Evolutionary conservation across 2,329 filamentous ascomycete genomes (phyloP).

Genomic region (Trichoderma sp.): DNA sequence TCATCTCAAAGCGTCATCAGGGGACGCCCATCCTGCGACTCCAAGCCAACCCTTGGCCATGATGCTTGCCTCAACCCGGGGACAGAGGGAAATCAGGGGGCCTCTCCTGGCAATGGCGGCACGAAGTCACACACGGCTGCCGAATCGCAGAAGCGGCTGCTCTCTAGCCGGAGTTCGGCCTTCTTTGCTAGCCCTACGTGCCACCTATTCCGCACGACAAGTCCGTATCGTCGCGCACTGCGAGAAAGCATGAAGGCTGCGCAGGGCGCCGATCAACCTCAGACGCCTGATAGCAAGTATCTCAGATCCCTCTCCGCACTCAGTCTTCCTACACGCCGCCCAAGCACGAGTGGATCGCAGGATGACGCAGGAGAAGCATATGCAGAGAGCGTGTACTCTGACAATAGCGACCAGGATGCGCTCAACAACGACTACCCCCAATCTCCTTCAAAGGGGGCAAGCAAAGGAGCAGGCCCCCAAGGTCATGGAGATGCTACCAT

Average conservation of each 20-base stretch:
- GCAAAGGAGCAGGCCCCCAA: too few relatives aligned
- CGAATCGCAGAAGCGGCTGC: constrained; percentile 33
- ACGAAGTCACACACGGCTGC: constrained; percentile 26
- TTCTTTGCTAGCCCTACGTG: constrained; percentile 56
- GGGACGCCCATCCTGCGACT: neutral
- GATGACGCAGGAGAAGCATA: constrained; percentile 43
- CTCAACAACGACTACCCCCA: neutral
- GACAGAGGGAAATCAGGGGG: constrained; percentile 27
- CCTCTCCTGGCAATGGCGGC: constrained; percentile 26
- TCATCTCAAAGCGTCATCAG: constrained; percentile 1
- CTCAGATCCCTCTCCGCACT: constrained; percentile 46
- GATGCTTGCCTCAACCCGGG: constrained; percentile 27
- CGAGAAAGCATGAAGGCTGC: constrained; percentile 49
- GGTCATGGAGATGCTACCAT: constrained; percentile 29
- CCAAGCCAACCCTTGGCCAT: constrained; percentile 2
- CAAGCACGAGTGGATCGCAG: constrained; percentile 47
- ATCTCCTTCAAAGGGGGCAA: neutral
- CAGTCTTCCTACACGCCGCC: constrained; percentile 45
- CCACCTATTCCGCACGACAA: constrained; percentile 57
- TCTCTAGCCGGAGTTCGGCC: constrained; percentile 50
- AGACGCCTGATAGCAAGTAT: constrained; percentile 42
- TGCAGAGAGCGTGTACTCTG: constrained; percentile 55
- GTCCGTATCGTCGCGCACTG: constrained; percentile 58
- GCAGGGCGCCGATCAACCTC: constrained; percentile 34
- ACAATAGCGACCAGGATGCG: constrained; percentile 33